Conservation (phyloP, 345 rosid genomes). For the Populus pruinosa region DNA sequence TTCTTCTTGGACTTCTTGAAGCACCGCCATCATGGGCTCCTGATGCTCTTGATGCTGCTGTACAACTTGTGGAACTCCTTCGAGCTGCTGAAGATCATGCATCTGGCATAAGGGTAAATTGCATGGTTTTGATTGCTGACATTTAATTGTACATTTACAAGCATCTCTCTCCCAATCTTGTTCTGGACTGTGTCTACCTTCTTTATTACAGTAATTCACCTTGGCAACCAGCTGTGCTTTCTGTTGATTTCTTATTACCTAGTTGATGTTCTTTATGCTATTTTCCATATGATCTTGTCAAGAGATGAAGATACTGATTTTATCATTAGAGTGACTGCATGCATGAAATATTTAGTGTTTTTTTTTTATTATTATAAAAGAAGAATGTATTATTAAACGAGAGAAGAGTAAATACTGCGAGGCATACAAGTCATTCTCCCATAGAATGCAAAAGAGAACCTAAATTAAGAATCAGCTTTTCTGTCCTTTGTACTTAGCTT, state of each 20-base stretch:
- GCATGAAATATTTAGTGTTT: not conserved
- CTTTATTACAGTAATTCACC: not conserved
- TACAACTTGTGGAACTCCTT: constrained; percentile 97
- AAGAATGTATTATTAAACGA: not conserved
- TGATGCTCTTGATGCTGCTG: constrained; percentile 99
- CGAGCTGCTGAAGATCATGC: constrained; percentile 98
- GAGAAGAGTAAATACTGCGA: not conserved
- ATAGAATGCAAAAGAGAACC: not conserved
- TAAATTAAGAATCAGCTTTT: not conserved
- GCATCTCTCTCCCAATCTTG: not conserved
- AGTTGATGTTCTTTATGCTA: not conserved
- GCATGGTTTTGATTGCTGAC: not conserved
- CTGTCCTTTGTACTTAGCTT: not conserved
- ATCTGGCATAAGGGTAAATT: constrained; percentile 84
- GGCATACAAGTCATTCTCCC: not conserved
- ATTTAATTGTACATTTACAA: not conserved
- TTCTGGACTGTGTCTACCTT: not conserved
- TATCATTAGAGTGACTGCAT: not conserved
- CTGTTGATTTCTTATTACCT: not conserved
- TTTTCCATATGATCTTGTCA: not conserved
- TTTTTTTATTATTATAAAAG: not conserved
- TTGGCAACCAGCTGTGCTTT: not conserved
- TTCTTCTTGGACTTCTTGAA: constrained; percentile 95
- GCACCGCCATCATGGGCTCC: constrained; percentile 99
- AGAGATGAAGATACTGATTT: not conserved